phyloP scores from a whole-genome alignment of 371 early-diverging fungal species.

The Choanephora cucurbitarum region DNA sequence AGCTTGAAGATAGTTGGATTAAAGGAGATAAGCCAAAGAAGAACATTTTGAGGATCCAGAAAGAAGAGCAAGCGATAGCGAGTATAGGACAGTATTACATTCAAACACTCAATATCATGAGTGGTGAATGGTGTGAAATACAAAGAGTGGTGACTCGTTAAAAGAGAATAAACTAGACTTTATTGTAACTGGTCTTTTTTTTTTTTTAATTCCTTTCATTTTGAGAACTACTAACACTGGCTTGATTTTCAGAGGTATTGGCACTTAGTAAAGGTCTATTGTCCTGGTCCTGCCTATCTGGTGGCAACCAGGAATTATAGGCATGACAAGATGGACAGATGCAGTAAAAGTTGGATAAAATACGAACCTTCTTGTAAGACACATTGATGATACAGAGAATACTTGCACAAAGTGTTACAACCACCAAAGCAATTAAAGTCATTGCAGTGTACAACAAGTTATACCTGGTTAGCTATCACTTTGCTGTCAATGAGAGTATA shows the following conservation, averaged over 20 bases:
- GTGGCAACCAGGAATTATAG: no score
- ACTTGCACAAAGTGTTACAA: constrained; percentile 10
- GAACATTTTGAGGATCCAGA: constrained; percentile 45
- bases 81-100: constrained; percentile 40
- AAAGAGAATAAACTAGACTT: not conserved
- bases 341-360: constrained; percentile 4
- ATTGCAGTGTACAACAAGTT: constrained; percentile 13
- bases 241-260: no score
- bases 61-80: constrained; percentile 46
- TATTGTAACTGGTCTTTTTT: no score
- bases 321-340: constrained; percentile 8
- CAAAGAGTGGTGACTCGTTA: constrained; percentile 10
- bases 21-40: constrained; percentile 40
- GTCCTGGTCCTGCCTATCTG: no score
- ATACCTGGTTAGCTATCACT: constrained; percentile 16
- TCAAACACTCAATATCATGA: constrained; percentile 39
- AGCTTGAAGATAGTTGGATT: constrained; percentile 37
- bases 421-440: constrained; percentile 3
- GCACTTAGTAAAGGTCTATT: no score
- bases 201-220: no score
- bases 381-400: constrained; percentile 13
- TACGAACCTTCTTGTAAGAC: constrained; percentile 4
- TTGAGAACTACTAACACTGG: no score
- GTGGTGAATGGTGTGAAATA: constrained; percentile 53
- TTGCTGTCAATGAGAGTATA: not conserved